Percentiles rank a stretch among this genome's conserved stretches.
phyloP scores from a whole-genome alignment of 148 eudicot species.

The Drosera capensis region DNA sequence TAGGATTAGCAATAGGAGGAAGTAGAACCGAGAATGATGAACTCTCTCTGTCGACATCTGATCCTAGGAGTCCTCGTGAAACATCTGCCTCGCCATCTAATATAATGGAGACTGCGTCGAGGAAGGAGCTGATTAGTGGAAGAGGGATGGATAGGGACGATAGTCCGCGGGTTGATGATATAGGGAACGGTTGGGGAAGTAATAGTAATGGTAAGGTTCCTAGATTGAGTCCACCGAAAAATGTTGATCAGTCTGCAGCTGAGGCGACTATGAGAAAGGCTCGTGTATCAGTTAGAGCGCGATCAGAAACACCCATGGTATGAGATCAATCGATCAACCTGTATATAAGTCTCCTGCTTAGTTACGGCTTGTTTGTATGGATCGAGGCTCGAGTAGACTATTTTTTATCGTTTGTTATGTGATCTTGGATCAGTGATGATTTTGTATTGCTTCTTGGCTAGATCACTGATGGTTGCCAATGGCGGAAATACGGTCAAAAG shows the following conservation, averaged over 20 bases:
- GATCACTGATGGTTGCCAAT: conserved; percentile 39
- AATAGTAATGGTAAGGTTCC: conserved; percentile 6
- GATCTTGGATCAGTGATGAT: too few relatives aligned
- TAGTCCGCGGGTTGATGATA: background rate
- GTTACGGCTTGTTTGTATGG: too few relatives aligned
- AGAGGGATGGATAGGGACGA: conserved; percentile 1
- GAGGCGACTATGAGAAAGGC: conserved; percentile 29
- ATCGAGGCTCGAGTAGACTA: too few relatives aligned
- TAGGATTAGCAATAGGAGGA: conserved; percentile 14
- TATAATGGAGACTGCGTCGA: conserved; percentile 6
- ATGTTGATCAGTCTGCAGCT: conserved; percentile 7
- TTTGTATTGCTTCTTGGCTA: background rate
- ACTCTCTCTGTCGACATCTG: conserved; percentile 14
- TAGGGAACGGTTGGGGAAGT: background rate
- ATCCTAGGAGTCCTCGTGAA: conserved; percentile 8
- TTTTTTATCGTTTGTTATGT: too few relatives aligned
- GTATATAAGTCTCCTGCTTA: too few relatives aligned
- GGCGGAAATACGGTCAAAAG: conserved; percentile 37
- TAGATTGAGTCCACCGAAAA: conserved; percentile 4
- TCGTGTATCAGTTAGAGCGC: conserved; percentile 27
- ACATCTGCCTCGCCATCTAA: conserved; percentile 7
- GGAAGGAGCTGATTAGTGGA: background rate
- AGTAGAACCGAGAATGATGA: conserved; percentile 9
- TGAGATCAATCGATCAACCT: background rate
- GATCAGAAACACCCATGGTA: conserved; percentile 29